Evolutionary conservation across 306 rosid species (phyloP).

Genomic region (Morella rubra): DNA sequence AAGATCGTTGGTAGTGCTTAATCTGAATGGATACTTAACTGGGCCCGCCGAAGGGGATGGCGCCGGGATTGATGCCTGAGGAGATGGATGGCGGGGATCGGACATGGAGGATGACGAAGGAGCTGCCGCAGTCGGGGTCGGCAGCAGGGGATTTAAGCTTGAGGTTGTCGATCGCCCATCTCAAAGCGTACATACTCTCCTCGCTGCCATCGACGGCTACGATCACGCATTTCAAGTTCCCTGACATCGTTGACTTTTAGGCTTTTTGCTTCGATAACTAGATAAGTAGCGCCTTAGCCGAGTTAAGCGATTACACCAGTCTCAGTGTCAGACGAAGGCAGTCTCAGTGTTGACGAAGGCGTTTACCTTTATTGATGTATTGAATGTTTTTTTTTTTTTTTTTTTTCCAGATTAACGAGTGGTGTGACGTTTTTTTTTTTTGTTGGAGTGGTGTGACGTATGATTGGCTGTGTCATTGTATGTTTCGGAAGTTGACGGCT

Average conservation of each 20-base stretch:
- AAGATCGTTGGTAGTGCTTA: too few relatives aligned
- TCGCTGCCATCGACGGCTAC: constrained; percentile 86
- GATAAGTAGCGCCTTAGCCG: too few relatives aligned
- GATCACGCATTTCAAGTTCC: constrained; percentile 58
- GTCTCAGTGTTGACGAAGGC: too few relatives aligned
- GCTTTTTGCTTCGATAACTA: not conserved
- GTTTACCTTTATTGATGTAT: too few relatives aligned
- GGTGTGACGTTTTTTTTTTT: too few relatives aligned
- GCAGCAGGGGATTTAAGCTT: constrained; percentile 56
- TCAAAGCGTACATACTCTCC: constrained; percentile 77
- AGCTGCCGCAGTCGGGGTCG: constrained; percentile 33
- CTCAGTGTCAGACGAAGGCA: too few relatives aligned
- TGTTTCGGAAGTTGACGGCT: not conserved
- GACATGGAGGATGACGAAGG: constrained; percentile 64
- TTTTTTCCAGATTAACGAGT: too few relatives aligned
- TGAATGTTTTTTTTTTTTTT: too few relatives aligned
- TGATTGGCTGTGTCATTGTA: not conserved
- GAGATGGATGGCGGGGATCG: constrained; percentile 82
- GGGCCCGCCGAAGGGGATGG: constrained; percentile 87
- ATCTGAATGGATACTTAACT: constrained; percentile 41
- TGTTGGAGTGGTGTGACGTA: not conserved
- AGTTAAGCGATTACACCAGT: too few relatives aligned
- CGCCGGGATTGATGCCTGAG: constrained; percentile 67
- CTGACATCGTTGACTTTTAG: constrained; percentile 32
- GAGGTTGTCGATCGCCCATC: constrained; percentile 81